These are phyloP conservation scores for Elasticomyces elasticus DNA, from an alignment of 495 filamentous ascomycete species.

Conservation along the genomic window DNA sequence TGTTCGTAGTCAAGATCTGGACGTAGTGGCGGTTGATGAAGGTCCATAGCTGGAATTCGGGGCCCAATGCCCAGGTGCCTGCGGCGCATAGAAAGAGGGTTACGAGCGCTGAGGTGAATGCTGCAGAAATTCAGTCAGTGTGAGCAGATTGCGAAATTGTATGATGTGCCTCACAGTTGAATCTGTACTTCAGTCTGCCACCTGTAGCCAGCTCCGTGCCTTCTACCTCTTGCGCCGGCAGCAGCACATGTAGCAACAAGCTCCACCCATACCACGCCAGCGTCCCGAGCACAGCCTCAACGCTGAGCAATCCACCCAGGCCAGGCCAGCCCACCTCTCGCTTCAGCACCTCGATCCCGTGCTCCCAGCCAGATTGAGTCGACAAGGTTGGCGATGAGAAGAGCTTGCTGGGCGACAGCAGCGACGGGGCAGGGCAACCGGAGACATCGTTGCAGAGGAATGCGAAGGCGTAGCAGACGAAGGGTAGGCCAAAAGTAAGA, in stretches of 20 bases:
- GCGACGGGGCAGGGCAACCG: conserved; percentile 82
- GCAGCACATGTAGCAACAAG: conserved; percentile 59
- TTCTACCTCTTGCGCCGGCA: conserved; percentile 64
- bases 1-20: conserved; percentile 72
- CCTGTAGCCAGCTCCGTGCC: conserved; percentile 63
- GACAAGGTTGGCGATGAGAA: conserved; percentile 10
- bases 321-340: conserved; percentile 73
- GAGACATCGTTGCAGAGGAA: conserved; percentile 89
- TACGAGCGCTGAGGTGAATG: conserved; percentile 64
- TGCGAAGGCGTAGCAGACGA: conserved; percentile 60
- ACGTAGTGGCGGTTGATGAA: conserved; percentile 87
- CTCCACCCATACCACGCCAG: conserved; percentile 76
- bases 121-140: conserved; percentile 34
- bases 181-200: conserved; percentile 72
- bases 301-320: conserved; percentile 47
- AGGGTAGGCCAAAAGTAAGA: conserved; percentile 67
- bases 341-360: conserved; percentile 58
- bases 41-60: conserved; percentile 78
- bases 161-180: conserved; percentile 56
- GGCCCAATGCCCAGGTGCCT: conserved; percentile 66
- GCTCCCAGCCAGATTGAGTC: conserved; percentile 12
- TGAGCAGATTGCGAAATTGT: neutral
- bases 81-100: conserved; percentile 56
- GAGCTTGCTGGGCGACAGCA: conserved; percentile 64
- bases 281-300: conserved; percentile 48